Evolutionary conservation across 345 rosid genomes (phyloP), one percentile per base, ranked within the genome.

Genomic region (Cardamine occulta): DNA sequence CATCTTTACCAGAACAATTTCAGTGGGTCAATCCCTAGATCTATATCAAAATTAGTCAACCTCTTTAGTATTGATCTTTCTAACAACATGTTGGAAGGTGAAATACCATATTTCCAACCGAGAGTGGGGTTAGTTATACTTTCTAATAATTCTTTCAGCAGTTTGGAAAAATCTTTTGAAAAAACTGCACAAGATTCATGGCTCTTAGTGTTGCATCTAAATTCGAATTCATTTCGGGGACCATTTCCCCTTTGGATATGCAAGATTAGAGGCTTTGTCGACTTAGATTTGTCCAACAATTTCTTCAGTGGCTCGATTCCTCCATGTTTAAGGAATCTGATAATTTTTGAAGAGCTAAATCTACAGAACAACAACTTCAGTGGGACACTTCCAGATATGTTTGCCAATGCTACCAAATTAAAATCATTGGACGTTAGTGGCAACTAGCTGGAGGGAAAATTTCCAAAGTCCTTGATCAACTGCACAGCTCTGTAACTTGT

Each of bases 281-380:
- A n/a, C n/a, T 80, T 88, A 42, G 83, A 84, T 49, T 39, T 84
- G 49, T 88, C 93, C 4, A 23, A 59, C 51, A 88, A 88, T 48
- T 29, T n/a, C 11, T 73, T 84, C 70, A 63, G 0, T 13, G 85
- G 84, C 21, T 2, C 1, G 0, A 63, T 86, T 15, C 88, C 86
- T 18, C 3, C 15, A 31, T 84, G 87, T 57, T 34, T 81, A 21
- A 7, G 45, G 28, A 26, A 66, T 7, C 1, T 57, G 19, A n/a
- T n/a, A n/a, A 31, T 14, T 1, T 21, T 21, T 63, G n/a, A 2
- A 0, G 24, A n/a, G 2, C 13, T 82, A 10, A 40, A 23, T 24
- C 56, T 80, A 0, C 21, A 63, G 3, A 45, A 31, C 44, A 70
- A 70, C 55, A 29, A n/a, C 11, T 70, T 65, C 42, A 65, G 7